These are phyloP conservation scores for Cicer judaicum DNA, from an alignment of 306 rosid species.

Conservation along the genomic window DNA sequence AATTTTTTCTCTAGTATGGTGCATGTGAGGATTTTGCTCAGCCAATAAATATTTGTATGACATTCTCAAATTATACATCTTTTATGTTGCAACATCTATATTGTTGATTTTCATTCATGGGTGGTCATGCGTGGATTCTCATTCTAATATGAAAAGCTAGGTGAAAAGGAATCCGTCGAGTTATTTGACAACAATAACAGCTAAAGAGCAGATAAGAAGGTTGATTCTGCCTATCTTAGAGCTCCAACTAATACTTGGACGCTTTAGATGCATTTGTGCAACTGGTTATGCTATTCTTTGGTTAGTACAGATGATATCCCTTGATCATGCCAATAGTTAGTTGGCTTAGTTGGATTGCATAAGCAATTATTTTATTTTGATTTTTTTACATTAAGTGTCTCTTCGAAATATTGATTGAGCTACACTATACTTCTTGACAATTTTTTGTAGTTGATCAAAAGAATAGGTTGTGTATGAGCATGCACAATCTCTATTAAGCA, in stretches of 20 bases:
- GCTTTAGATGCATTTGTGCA: neutral
- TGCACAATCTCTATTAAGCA: neutral
- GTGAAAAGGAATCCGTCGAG: slow-evolving; percentile 58
- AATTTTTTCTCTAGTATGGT: neutral
- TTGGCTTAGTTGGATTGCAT: neutral
- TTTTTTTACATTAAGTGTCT: neutral
- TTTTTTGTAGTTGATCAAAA: neutral
- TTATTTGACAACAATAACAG: slow-evolving; percentile 58
- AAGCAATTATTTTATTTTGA: neutral
- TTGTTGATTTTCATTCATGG: slow-evolving; percentile 33
- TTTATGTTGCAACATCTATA: neutral
- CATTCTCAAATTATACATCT: slow-evolving; percentile 1
- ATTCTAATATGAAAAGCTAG: slow-evolving; percentile 51
- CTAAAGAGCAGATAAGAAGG: slow-evolving; percentile 44
- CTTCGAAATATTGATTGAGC: neutral
- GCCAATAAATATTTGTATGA: slow-evolving; percentile 31
- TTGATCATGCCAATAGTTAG: neutral
- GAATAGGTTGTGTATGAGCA: slow-evolving; percentile 12
- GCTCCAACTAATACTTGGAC: neutral
- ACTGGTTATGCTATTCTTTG: neutral
- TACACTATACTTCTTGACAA: neutral
- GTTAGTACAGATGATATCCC: neutral
- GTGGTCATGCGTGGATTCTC: slow-evolving; percentile 61
- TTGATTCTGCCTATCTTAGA: neutral
- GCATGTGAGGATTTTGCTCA: slow-evolving; percentile 29